Percentiles rank a stretch among this genome's conserved stretches.
Conservation (phyloP, 805 yeast species). For the Candida patagonica region DNA sequence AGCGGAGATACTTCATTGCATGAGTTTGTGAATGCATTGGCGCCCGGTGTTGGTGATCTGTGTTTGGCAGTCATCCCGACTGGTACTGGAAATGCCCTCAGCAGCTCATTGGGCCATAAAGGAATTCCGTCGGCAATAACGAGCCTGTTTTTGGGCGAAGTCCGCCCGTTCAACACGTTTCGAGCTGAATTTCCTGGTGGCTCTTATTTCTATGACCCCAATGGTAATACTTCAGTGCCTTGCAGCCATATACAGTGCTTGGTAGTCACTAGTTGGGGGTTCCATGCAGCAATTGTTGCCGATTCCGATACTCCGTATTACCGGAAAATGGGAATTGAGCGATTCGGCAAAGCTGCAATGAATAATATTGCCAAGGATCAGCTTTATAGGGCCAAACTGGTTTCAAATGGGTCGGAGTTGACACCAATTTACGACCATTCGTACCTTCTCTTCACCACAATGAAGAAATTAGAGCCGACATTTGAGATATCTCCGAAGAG, state of each 20-base stretch:
- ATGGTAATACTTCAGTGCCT: constrained; percentile 1
- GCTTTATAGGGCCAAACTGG: constrained; percentile 27
- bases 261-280: constrained; percentile 75
- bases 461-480: constrained; percentile 47
- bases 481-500: constrained; percentile 59
- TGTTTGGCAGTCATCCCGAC: constrained; percentile 43
- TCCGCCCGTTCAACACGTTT: constrained; percentile 37
- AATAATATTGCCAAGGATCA: constrained; percentile 43
- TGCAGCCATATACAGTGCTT: constrained; percentile 31
- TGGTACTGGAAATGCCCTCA: constrained; percentile 83
- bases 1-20: constrained; percentile 83
- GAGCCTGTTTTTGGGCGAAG: constrained; percentile 20
- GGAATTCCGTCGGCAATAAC: constrained; percentile 23
- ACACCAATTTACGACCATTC: constrained; percentile 37
- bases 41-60: constrained; percentile 10
- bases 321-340: constrained; percentile 50
- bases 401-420: not conserved
- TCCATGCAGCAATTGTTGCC: constrained; percentile 80
- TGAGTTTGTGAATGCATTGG: constrained; percentile 57
- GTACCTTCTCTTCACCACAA: constrained; percentile 50
- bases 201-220: not conserved
- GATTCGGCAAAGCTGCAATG: constrained; percentile 64
- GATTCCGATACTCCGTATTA: constrained; percentile 64
- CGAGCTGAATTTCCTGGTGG: constrained; percentile 34
- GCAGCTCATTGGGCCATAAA: constrained; percentile 44